A percentile compares a stretch with the other conserved stretches of the same genome.
These are phyloP conservation scores for Gossypium gossypioides DNA, from an alignment of 441 rosid species.

Conservation along the genomic window DNA sequence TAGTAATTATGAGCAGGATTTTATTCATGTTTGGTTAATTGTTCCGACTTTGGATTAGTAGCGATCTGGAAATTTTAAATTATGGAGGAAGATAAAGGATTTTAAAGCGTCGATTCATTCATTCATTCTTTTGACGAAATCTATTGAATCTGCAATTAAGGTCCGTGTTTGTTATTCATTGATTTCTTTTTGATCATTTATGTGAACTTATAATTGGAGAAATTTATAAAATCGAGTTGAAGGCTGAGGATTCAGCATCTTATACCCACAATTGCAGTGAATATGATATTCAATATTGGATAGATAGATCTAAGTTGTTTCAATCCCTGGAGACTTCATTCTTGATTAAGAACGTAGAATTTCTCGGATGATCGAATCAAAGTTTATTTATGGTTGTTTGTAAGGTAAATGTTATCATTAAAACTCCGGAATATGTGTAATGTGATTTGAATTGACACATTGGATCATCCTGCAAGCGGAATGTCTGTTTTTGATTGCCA, in stretches of 20 bases:
- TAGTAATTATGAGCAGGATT: constrained; percentile 1
- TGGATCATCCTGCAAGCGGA: not conserved
- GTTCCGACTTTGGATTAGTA: not conserved
- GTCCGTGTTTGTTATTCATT: not conserved
- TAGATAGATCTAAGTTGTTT: not conserved
- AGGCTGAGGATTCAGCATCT: not conserved
- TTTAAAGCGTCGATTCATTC: not conserved
- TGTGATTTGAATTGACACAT: not conserved
- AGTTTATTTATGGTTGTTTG: not conserved
- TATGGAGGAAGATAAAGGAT: not conserved
- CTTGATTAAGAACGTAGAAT: not conserved
- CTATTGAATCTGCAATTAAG: constrained; percentile 5
- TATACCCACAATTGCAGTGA: not conserved
- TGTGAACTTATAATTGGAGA: not conserved
- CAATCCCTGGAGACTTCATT: not conserved
- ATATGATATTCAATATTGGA: not conserved
- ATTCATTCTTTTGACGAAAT: not conserved
- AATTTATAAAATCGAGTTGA: not conserved
- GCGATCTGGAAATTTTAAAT: not conserved
- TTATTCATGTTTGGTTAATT: not conserved
- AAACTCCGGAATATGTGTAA: not conserved
- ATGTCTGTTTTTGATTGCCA: not conserved
- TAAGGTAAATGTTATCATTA: constrained; percentile 1
- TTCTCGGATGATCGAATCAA: not conserved
- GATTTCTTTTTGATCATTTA: constrained; percentile 6